Evolutionary conservation across 2,329 filamentous ascomycete species (phyloP).

Genomic region (Ophiostoma novo-ulmi): DNA sequence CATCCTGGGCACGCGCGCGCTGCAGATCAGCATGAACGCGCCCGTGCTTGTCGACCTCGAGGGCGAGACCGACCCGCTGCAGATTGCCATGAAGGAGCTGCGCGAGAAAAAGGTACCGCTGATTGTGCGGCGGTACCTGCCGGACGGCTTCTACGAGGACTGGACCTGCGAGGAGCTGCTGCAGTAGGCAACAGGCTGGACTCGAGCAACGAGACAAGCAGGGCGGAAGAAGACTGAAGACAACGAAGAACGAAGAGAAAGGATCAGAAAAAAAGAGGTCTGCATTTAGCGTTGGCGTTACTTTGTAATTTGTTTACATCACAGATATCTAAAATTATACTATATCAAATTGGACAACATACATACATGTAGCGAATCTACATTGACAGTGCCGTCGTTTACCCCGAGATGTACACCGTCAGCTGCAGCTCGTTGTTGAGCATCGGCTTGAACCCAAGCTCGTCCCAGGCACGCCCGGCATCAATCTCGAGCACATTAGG

Average conservation of each 20-base stretch:
- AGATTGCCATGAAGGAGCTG: slow-evolving; percentile 96
- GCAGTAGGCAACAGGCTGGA: slow-evolving; percentile 37
- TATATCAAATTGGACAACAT: background rate
- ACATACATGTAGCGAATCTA: background rate
- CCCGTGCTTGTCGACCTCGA: slow-evolving; percentile 94
- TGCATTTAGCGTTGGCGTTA: slow-evolving; percentile 31
- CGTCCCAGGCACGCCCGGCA: slow-evolving; percentile 68
- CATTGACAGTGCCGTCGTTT: background rate
- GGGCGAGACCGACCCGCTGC: slow-evolving; percentile 93
- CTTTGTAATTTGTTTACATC: slow-evolving; percentile 8
- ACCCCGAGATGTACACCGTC: slow-evolving; percentile 52
- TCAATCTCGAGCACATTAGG: slow-evolving; percentile 69
- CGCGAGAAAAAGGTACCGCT: slow-evolving; percentile 98
- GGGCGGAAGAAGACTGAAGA: background rate
- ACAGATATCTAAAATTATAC: slow-evolving; percentile 2
- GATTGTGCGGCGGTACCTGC: slow-evolving; percentile 90
- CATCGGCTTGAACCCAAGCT: slow-evolving; percentile 61
- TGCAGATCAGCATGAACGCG: slow-evolving; percentile 98
- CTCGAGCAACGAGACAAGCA: background rate
- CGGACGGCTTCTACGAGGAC: slow-evolving; percentile 97
- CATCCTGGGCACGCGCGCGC: slow-evolving; percentile 83
- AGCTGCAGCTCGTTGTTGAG: slow-evolving; percentile 79
- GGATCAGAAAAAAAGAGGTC: slow-evolving; percentile 3
- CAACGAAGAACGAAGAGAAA: background rate
- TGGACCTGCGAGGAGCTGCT: slow-evolving; percentile 97